These are phyloP conservation scores for Leishmania turanica DNA, from an alignment of 208 protist genomes.

Conservation along the genomic window DNA sequence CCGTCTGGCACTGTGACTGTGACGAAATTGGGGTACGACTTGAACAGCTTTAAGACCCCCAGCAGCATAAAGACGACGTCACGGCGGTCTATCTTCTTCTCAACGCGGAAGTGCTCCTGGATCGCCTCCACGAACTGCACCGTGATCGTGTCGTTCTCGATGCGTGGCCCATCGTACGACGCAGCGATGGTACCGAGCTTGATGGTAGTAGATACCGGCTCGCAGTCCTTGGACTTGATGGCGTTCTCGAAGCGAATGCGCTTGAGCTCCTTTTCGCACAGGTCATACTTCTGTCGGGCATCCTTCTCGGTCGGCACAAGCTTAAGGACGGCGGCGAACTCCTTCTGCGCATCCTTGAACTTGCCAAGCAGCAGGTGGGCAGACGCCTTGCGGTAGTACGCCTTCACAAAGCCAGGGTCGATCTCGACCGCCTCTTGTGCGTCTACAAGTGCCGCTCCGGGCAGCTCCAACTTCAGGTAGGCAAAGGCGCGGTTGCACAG, in stretches of 20 bases:
- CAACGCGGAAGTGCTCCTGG: constrained; percentile 72
- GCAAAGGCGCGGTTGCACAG: constrained; percentile 96
- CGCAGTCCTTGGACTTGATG: constrained; percentile 87
- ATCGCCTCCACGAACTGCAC: constrained; percentile 82
- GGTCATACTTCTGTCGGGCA: constrained; percentile 90
- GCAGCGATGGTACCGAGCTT: constrained; percentile 67
- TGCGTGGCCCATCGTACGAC: constrained; percentile 76
- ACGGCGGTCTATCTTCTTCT: constrained; percentile 86
- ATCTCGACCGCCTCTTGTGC: constrained; percentile 91
- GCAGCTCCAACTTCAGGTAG: constrained; percentile 93
- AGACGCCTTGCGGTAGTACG: constrained; percentile 97
- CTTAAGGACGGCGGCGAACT: constrained; percentile 92
- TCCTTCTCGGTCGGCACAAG: constrained; percentile 92
- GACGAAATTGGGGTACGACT: constrained; percentile 87
- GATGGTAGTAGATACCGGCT: constrained; percentile 75
- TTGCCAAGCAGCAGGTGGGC: constrained; percentile 95
- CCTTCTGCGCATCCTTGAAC: constrained; percentile 95
- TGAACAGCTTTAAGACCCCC: constrained; percentile 77
- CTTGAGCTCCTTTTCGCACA: constrained; percentile 94
- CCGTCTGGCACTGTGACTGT: constrained; percentile 83
- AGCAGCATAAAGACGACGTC: constrained; percentile 90
- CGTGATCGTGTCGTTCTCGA: constrained; percentile 73
- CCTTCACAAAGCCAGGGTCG: constrained; percentile 96
- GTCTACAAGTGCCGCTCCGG: constrained; percentile 93
- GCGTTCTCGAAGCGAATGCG: constrained; percentile 95